Evolutionary conservation across 2,329 filamentous ascomycete genomes (phyloP).

Genomic region (Neonectria coccinea): DNA sequence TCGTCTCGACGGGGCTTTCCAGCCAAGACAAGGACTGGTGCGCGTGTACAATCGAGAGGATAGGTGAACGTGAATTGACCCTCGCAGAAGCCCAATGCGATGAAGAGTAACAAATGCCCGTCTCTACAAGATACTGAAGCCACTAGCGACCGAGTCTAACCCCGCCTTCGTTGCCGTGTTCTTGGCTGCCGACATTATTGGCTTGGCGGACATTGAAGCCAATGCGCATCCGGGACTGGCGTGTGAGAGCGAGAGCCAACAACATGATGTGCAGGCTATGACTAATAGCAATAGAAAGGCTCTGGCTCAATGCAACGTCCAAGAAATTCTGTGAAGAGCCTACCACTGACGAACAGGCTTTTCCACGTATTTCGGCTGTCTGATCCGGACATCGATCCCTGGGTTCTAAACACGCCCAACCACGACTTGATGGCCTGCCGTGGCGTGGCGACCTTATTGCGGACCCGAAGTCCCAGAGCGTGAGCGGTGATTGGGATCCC

Average conservation of each 20-base stretch:
- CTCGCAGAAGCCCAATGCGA: neutral
- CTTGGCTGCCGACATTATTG: conserved; percentile 7
- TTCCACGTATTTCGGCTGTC: neutral
- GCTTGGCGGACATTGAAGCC: conserved; percentile 7
- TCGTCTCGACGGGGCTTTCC: neutral
- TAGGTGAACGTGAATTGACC: neutral
- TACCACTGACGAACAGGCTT: neutral
- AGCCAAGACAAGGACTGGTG: neutral
- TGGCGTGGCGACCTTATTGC: too few species aligned
- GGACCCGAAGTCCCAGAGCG: neutral
- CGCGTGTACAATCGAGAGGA: neutral
- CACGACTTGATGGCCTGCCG: neutral
- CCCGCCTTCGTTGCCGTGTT: neutral
- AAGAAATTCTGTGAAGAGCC: neutral
- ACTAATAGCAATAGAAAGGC: neutral
- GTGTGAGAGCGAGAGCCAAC: neutral
- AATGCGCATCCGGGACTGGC: neutral
- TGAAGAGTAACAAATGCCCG: neutral
- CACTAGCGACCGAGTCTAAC: neutral
- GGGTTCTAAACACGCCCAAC: neutral
- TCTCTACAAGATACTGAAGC: neutral
- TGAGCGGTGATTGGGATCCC: neutral
- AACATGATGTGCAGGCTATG: neutral
- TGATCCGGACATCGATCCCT: neutral
- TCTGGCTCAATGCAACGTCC: neutral